phyloP scores from a whole-genome alignment of 1,284 basidiomycete genomes.

The Sanghuangporus baumii region DNA sequence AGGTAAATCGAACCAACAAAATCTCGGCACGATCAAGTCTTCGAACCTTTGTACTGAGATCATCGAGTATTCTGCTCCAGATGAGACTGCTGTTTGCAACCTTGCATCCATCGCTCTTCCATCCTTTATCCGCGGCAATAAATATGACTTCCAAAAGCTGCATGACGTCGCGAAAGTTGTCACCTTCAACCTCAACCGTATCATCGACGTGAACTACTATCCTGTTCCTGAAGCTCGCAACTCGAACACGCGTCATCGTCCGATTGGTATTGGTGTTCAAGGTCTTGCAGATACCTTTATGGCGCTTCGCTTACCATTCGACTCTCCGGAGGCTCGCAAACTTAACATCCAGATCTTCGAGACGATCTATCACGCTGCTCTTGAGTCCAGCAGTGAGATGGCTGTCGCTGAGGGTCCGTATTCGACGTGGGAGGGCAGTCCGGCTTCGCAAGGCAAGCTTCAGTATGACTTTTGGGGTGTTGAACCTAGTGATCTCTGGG shows the following conservation, averaged over 20 bases:
- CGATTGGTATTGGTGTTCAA: slow-evolving; percentile 97
- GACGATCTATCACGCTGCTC: slow-evolving; percentile 96
- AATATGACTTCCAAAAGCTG: slow-evolving; percentile 91
- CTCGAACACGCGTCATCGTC: slow-evolving; percentile 97
- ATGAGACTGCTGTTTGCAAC: slow-evolving; percentile 99
- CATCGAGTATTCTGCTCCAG: slow-evolving; percentile 96
- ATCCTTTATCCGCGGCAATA: slow-evolving; percentile 69
- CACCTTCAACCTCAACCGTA: slow-evolving; percentile 88
- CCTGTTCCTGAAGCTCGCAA: slow-evolving; percentile 87
- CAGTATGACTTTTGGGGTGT: slow-evolving; percentile 97
- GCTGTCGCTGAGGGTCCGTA: slow-evolving; percentile 83
- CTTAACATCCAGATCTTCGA: slow-evolving; percentile 98
- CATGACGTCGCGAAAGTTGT: slow-evolving; percentile 94
- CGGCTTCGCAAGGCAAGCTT: slow-evolving; percentile 82
- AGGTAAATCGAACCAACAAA: slow-evolving; percentile 98
- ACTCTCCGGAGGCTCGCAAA: slow-evolving; percentile 80
- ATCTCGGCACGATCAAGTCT: slow-evolving; percentile 98
- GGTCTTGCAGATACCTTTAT: slow-evolving; percentile 99
- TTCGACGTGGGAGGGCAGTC: slow-evolving; percentile 89
- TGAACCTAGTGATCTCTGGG: slow-evolving; percentile 91
- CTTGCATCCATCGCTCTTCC: slow-evolving; percentile 96
- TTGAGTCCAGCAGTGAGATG: slow-evolving; percentile 90
- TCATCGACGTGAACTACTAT: slow-evolving; percentile 95
- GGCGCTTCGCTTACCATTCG: slow-evolving; percentile 94
- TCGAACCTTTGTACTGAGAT: slow-evolving; percentile 99